A percentile compares a stretch with the other conserved stretches of the same genome.
Evolutionary conservation across 768 basidiomycete genomes (phyloP).

Genomic region (Paxillus ammoniavirescens): DNA sequence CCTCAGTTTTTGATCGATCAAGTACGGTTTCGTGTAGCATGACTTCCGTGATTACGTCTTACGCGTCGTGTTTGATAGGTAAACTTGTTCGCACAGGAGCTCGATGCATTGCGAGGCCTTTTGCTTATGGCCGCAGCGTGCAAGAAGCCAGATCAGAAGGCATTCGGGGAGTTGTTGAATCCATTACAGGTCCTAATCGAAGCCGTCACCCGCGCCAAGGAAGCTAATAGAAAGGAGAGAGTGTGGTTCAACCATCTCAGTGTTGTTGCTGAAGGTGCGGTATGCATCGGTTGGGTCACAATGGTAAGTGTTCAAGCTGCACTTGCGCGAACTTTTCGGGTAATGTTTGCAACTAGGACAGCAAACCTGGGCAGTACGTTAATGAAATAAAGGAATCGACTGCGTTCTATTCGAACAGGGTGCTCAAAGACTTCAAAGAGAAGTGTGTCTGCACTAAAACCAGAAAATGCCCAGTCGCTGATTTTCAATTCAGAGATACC

Average conservation of each 20-base stretch:
- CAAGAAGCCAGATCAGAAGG: conserved; percentile 72
- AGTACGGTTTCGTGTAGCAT: conserved; percentile 43
- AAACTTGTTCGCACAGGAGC: conserved; percentile 62
- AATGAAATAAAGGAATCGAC: conserved; percentile 82
- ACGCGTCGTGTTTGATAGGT: conserved; percentile 46
- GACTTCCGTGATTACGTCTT: conserved; percentile 1
- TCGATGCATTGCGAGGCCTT: conserved; percentile 64
- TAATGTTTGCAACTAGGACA: conserved; percentile 39
- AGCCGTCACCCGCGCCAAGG: conserved; percentile 78
- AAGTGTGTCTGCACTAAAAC: conserved; percentile 54
- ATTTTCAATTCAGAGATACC: conserved; percentile 57
- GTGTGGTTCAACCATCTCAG: conserved; percentile 83
- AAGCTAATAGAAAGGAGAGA: conserved; percentile 72
- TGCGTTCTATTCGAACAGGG: conserved; percentile 84
- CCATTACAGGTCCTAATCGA: conserved; percentile 74
- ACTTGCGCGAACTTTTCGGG: background rate
- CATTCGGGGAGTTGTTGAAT: conserved; percentile 54
- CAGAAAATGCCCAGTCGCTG: conserved; percentile 1
- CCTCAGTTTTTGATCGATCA: conserved; percentile 71
- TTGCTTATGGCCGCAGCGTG: conserved; percentile 68
- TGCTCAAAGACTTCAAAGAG: conserved; percentile 91
- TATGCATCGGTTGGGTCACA: conserved; percentile 85
- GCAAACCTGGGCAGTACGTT: conserved; percentile 81
- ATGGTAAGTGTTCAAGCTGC: conserved; percentile 49
- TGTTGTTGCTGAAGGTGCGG: conserved; percentile 77